A percentile compares a stretch with the other conserved stretches of the same genome.
Conservation (phyloP, 352 stramenopile species). For the Phytopythium montanum region DNA sequence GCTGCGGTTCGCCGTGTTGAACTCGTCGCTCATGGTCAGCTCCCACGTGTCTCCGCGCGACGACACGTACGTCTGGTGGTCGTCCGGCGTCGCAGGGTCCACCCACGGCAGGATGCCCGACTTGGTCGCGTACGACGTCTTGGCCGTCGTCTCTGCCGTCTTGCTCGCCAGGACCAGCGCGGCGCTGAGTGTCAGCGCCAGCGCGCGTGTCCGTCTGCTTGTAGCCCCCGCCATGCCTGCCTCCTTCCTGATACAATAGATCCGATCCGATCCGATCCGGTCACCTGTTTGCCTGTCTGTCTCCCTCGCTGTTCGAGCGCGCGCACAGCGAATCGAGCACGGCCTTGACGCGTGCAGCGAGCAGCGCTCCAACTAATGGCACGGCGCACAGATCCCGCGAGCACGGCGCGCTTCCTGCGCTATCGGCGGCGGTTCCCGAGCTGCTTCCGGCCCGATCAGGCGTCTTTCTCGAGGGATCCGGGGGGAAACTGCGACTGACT, state of each 20-base stretch:
- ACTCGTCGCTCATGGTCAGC: conserved; percentile 70
- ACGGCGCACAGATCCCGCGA: not conserved
- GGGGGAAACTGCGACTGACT: not conserved
- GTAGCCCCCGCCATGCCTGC: not conserved
- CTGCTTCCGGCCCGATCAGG: not conserved
- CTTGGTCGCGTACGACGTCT: conserved; percentile 20
- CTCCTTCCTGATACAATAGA: too few relatives aligned
- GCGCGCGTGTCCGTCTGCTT: not conserved
- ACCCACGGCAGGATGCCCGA: conserved; percentile 34
- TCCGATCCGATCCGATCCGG: too few relatives aligned
- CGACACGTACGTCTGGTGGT: conserved; percentile 20
- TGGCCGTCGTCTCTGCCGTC: not conserved
- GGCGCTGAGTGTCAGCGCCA: not conserved
- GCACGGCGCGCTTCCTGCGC: not conserved
- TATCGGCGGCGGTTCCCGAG: not conserved
- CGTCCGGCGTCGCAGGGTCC: conserved; percentile 28
- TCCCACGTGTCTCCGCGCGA: conserved; percentile 55
- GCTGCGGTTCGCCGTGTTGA: conserved; percentile 43
- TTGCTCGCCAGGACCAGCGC: not conserved
- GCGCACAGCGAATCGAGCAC: not conserved
- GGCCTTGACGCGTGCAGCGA: too few relatives aligned
- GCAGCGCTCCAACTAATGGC: not conserved
- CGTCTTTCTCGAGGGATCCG: not conserved
- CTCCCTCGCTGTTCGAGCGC: not conserved
- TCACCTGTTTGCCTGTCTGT: too few relatives aligned